Evolutionary conservation across 2,329 filamentous ascomycete species (phyloP), one percentile per base, ranked within the genome.

Genomic region (Ophiostoma novo-ulmi): DNA sequence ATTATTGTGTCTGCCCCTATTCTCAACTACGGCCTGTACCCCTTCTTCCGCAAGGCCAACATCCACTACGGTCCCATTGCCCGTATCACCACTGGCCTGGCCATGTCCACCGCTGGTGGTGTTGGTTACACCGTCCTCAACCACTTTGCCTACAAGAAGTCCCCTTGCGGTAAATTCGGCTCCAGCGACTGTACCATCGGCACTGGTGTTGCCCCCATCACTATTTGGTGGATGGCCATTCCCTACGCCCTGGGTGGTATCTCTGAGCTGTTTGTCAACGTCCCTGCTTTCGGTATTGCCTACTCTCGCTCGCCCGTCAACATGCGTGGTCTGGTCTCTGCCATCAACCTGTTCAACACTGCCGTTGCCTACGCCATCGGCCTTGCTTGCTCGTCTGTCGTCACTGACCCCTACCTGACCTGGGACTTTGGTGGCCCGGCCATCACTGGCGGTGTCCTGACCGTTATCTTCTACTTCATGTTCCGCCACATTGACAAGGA

Each of bases 1-100:
- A 85, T 93, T 71, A 87, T 94, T 74, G 89, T 93, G 75, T 83
- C 92, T 75, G 92, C 93, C 67, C 89, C 90, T 0, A 81, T 93
- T 70, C 86, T 87, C 76, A 90, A 94, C 77, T 83, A 82, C 26
- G 67, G 90, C 69, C 76, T 93, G 72, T 94, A 93, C 78, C 91
- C 91, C 0, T 75, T 83, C 31, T 84, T 93, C 66, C 86, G 88
- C 75, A 87, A 85, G 75, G 76, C 81, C n/a, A 85, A 85, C 72
- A 85, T 92, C 76, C 83, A 84, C 71, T 90, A 93, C 80, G 89
- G 85, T 0, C 91, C 90, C n/a, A 89, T 93, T 80, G 91, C 88
- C 80, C 89, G 88, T 79, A 92, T 94, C 76, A 84, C 89, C 0
- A 82, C 82, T 3, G 85, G 85, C 44, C 81, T 87, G 71, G 75